Conservation (phyloP, 2,329 filamentous ascomycete genomes). For the Fusarium sp. region DNA sequence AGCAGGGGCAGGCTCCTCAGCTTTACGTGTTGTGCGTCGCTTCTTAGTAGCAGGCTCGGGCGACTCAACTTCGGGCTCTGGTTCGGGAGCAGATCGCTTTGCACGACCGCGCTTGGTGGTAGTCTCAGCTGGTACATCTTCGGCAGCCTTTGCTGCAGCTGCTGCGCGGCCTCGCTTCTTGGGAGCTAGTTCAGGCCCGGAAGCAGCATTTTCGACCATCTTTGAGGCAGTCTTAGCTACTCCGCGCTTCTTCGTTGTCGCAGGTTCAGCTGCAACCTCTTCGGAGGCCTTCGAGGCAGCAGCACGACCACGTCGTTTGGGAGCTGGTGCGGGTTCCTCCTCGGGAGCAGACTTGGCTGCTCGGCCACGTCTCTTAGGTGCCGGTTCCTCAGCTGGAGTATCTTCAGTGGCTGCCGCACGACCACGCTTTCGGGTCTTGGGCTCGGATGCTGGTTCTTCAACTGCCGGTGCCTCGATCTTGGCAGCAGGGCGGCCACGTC, state of each 20-base stretch:
- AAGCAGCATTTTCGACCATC: constrained; percentile 4
- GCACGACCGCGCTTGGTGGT: constrained; percentile 38
- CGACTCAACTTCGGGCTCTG: constrained; percentile 13
- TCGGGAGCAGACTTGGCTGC: constrained; percentile 8
- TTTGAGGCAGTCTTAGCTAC: constrained; percentile 11
- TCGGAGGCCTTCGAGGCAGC: constrained; percentile 16
- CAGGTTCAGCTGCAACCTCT: constrained; percentile 7
- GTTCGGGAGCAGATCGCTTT: constrained; percentile 21
- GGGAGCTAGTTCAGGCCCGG: constrained; percentile 15
- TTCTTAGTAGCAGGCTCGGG: constrained; percentile 38
- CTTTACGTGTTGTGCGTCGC: constrained; percentile 26
- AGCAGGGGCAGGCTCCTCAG: constrained; percentile 15
- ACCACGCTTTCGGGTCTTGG: constrained; percentile 34
- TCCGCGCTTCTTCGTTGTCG: constrained; percentile 23
- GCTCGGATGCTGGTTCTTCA: constrained; percentile 7
- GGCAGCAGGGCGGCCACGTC: constrained; percentile 37
- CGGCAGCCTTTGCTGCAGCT: constrained; percentile 1
- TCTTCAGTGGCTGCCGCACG: constrained; percentile 15
- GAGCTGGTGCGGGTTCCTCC: constrained; percentile 8
- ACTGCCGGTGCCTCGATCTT: constrained; percentile 2
- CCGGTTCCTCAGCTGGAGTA: constrained; percentile 4
- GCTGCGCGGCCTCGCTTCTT: constrained; percentile 27
- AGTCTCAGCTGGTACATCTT: constrained; percentile 2
- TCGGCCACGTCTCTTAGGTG: constrained; percentile 28
- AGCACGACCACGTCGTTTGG: constrained; percentile 16